Base-by-base conservation (phyloP, 2,329 filamentous ascomycete species). In the Aciculosporium take region DNA sequence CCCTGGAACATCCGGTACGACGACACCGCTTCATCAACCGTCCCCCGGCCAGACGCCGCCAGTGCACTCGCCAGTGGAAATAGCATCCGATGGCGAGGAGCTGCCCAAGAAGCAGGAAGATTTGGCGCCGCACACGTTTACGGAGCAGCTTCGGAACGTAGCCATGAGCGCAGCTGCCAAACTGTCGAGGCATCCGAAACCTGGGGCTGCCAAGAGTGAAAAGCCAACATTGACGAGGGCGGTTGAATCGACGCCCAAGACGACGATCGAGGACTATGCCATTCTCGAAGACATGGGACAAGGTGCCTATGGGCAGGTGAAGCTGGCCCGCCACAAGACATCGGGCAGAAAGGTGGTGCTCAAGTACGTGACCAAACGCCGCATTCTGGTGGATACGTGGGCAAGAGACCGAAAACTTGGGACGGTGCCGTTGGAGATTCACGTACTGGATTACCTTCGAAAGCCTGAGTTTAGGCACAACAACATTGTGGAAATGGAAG, bases 201-300 rank as follows among this genome's bases (percentile, higher is more conserved):
- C 49, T 4, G 31, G 54, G 18, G 51, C 58, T 27, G 58, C 57
- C 47, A 46, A 55, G 23, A 46, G 43, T 37, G 62, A 62, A 30
- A 56, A 57, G 42, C 46, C 58, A 9, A 45, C 63, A 4, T 54
- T 52, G 1, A 51, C 64, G 48, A 46, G 67, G 51, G 56, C 54
- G 7, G 51, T 55, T 12, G 58, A 65, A 37, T 53, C 64, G 10
- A 47, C 57, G 21, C 56, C 67, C 50, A 95, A 93, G 64, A 91
- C 91, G 61, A 79, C 76, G 1, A 96, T 98, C 48, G 71, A 81
- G 40, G 87, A 95, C 57, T 98, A 94, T 58, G 72, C 80, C 32
- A 89, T 98, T 45, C 68, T 98, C 10, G 91, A 98, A 62, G 91
- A 98, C 46, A 96, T 98, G 89, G 91, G 91, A 4, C 87, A 95